Conservation (phyloP, 108 stramenopile genomes). For the Seminavis robusta region DNA sequence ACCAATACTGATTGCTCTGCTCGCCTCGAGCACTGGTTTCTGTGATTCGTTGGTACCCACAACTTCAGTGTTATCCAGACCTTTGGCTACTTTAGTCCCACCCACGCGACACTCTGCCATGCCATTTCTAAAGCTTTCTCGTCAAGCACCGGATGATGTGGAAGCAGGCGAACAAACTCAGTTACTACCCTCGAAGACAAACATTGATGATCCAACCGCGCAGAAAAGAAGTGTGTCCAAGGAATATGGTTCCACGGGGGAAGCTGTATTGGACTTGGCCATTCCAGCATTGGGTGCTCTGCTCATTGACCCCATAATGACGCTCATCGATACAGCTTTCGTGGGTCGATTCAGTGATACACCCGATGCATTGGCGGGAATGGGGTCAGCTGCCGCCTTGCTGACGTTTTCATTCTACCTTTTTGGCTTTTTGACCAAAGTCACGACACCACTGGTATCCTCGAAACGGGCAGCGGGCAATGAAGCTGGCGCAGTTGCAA, state of each 20-base stretch:
- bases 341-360: conserved; percentile 64
- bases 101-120: too few species aligned
- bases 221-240: neutral
- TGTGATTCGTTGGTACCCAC: too few species aligned
- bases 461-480: conserved; percentile 42
- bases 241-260: conserved; percentile 37
- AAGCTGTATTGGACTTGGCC: conserved; percentile 60
- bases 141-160: too few species aligned
- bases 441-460: conserved; percentile 79
- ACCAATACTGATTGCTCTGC: too few species aligned
- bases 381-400: conserved; percentile 74
- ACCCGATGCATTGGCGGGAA: conserved; percentile 67
- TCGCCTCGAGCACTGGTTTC: too few species aligned
- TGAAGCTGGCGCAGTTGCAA: conserved; percentile 47
- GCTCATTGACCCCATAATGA: conserved; percentile 82
- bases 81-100: too few species aligned
- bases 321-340: conserved; percentile 82
- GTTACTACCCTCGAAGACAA: too few species aligned
- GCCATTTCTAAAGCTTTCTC: too few species aligned
- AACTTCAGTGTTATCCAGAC: too few species aligned
- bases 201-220: neutral
- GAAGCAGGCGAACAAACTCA: too few species aligned
- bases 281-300: conserved; percentile 70
- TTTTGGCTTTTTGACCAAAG: conserved; percentile 80
- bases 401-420: conserved; percentile 81